These are phyloP conservation scores for Lignosus rhinocerotis DNA, from an alignment of 1,284 basidiomycete species.

Conservation along the genomic window DNA sequence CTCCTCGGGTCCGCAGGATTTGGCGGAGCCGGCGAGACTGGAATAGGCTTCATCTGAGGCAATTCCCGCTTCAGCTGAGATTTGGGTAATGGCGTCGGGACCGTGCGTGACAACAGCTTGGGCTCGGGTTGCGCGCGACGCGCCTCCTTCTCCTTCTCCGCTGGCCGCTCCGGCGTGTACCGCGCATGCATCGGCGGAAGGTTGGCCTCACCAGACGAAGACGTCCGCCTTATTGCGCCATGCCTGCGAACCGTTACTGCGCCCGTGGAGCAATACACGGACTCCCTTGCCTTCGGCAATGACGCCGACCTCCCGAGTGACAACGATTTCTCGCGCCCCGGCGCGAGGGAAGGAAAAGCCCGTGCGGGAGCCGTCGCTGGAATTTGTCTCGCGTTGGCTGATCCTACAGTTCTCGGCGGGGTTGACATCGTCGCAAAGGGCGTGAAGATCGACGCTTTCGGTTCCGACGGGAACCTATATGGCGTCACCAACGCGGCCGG, in stretches of 20 bases:
- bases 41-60: neutral
- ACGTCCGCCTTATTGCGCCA: conserved; percentile 10
- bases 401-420: neutral
- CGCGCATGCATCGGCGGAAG: conserved; percentile 1
- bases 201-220: conserved; percentile 6
- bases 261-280: neutral
- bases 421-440: neutral
- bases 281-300: neutral
- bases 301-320: neutral
- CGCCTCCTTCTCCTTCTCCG: neutral
- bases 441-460: neutral
- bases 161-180: neutral
- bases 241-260: conserved; percentile 12
- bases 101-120: neutral
- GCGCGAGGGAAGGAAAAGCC: neutral
- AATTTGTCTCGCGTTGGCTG: neutral
- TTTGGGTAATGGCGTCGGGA: neutral
- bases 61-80: neutral
- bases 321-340: neutral
- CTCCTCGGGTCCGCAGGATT: neutral
- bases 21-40: neutral
- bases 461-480: conserved; percentile 1
- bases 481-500: neutral
- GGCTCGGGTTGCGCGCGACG: neutral
- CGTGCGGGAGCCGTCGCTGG: neutral